A percentile compares a stretch with the other conserved stretches of the same genome.
Conservation (phyloP, 176 grass and related monocot species). For the Bromus sterilis region DNA sequence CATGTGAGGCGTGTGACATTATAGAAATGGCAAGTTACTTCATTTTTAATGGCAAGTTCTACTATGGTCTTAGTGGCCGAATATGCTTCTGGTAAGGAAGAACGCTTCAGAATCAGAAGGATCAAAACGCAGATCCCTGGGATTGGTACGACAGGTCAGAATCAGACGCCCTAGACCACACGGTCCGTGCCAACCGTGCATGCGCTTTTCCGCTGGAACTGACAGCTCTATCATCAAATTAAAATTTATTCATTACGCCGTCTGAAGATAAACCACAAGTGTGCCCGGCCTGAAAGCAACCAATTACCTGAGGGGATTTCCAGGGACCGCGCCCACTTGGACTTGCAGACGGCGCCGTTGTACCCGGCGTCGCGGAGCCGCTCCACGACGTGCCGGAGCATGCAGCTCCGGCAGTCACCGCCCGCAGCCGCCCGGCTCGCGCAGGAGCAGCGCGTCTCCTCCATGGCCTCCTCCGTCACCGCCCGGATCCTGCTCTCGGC, state of each 20-base stretch:
- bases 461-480: slow-evolving; percentile 46
- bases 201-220: background rate
- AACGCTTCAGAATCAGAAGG: background rate
- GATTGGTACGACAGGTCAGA: background rate
- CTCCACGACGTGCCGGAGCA: slow-evolving; percentile 36
- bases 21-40: background rate
- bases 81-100: background rate
- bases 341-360: slow-evolving; percentile 75
- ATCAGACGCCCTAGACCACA: background rate
- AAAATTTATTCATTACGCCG: background rate
- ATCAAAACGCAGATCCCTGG: background rate
- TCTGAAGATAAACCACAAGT: too few relatives aligned
- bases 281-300: too few relatives aligned
- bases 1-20: slow-evolving; percentile 28
- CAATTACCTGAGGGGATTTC: slow-evolving; percentile 73
- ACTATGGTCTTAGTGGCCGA: background rate
- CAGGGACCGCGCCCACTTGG: slow-evolving; percentile 71
- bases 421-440: slow-evolving; percentile 19
- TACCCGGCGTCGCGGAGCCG: slow-evolving; percentile 55
- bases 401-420: slow-evolving; percentile 57
- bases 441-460: slow-evolving; percentile 52
- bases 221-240: background rate
- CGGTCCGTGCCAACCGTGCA: background rate
- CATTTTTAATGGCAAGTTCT: background rate
- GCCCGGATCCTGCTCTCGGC: slow-evolving; percentile 58